Evolutionary conservation across 2,329 filamentous ascomycete species (phyloP).

Genomic region (Paraconiothyrium sp.): DNA sequence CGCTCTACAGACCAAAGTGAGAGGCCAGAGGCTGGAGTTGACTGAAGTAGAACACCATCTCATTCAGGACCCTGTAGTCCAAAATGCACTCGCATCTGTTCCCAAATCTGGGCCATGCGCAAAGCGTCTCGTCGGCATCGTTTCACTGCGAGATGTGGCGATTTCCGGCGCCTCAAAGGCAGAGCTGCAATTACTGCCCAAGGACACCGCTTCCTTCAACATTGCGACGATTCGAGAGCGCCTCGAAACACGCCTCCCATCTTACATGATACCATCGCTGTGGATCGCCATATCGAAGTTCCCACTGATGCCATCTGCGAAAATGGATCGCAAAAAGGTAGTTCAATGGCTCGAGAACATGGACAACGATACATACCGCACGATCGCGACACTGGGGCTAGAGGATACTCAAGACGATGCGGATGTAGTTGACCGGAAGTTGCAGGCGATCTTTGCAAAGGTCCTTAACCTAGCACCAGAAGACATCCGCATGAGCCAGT

Average conservation of each 20-base stretch:
- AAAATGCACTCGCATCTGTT: constrained; percentile 41
- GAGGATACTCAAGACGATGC: constrained; percentile 26
- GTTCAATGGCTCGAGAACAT: constrained; percentile 44
- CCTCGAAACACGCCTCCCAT: constrained; percentile 39
- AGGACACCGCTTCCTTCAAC: constrained; percentile 35
- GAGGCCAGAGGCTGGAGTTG: constrained; percentile 56
- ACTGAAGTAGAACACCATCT: constrained; percentile 58
- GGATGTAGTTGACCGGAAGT: constrained; percentile 34
- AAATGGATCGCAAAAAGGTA: constrained; percentile 43
- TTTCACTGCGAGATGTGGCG: constrained; percentile 35
- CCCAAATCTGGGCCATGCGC: constrained; percentile 40
- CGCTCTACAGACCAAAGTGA: constrained; percentile 47
- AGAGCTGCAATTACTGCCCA: constrained; percentile 29
- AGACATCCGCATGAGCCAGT: constrained; percentile 44
- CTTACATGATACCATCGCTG: constrained; percentile 47
- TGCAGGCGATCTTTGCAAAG: constrained; percentile 44
- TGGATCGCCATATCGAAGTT: constrained; percentile 43
- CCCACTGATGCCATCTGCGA: constrained; percentile 43
- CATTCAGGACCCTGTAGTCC: constrained; percentile 36
- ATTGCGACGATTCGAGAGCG: constrained; percentile 38
- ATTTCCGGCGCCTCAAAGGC: constrained; percentile 11
- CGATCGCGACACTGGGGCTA: constrained; percentile 34
- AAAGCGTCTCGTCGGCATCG: constrained; percentile 43
- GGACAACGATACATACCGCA: constrained; percentile 38
- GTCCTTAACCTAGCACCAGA: constrained; percentile 38